Evolutionary conservation across 495 filamentous ascomycete genomes (phyloP), one percentile per base, ranked within the genome.

Genomic region (Neurospora sp.): DNA sequence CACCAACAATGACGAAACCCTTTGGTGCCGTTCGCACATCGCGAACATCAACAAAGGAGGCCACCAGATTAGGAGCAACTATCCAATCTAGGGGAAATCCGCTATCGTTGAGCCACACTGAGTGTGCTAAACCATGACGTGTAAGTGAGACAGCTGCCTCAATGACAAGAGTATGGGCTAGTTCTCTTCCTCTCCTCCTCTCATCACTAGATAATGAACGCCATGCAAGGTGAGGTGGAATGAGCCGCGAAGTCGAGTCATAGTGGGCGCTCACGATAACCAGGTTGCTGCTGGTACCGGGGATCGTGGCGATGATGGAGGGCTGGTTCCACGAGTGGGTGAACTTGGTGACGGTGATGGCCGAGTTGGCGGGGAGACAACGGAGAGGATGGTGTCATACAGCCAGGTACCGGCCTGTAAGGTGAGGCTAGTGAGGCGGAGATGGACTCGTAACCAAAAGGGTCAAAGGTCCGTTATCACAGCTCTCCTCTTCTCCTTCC

Each of bases 251-350:
- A 14, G 81, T 82, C 11, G 82, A 84, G 76, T 88, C 85, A 69
- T 83, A 83, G 77, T 87, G 86, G 0, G 85, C 86, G 20, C 82
- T 81, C 16, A 87, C 80, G 38, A 88, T 79, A 38, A 85, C 79
- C 7, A 85, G 74, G 71, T 79, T 80, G 39, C 76, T 41, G 65
- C 70, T 78, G 71, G 77, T 82, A 20, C 85, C 84, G 22, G 83
- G 85, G 69, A 87, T 83, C 73, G 77, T 82, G 69, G 80, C 83
- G 71, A 86, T 84, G 73, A 87, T 78, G 22, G 79, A 81, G 0
- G 83, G 79, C 69, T 86, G 83, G 71, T 79, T 80, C 74, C 81
- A 75, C 0, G 80, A 78, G 75, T 86, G 82, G 18, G 79, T 80
- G 74, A 86, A 85, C 71, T 81, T 77, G 59, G 77, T 76, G 9